phyloP scores from a whole-genome alignment of 2,329 filamentous ascomycete genomes.

The Diplodia corticola region DNA sequence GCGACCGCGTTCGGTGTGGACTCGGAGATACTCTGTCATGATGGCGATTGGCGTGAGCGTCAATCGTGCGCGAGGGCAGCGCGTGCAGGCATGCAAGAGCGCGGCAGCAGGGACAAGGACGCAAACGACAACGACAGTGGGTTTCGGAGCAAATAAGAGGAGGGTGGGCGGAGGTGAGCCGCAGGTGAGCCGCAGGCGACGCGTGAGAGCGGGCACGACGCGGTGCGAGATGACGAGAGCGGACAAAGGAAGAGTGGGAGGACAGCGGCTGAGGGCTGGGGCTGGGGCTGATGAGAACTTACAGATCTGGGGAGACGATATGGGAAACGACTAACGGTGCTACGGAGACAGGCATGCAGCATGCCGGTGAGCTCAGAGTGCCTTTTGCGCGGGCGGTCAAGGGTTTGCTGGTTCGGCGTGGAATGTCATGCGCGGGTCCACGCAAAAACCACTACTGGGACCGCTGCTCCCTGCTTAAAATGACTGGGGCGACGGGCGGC shows the following conservation, averaged over 20 bases:
- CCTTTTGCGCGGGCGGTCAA: constrained; percentile 19
- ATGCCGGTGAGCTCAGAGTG: constrained; percentile 11
- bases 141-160: neutral
- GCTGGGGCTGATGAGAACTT: constrained; percentile 17
- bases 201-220: neutral
- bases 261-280: constrained; percentile 5
- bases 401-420: constrained; percentile 5
- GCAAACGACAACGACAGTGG: neutral
- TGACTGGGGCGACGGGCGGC: constrained; percentile 4
- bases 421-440: constrained; percentile 15
- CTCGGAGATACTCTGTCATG: constrained; percentile 43
- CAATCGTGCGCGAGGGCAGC: constrained; percentile 5
- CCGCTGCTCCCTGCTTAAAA: constrained; percentile 18
- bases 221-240: constrained; percentile 1
- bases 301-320: constrained; percentile 11
- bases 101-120: constrained; percentile 9
- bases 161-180: neutral
- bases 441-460: neutral
- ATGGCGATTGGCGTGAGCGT: constrained; percentile 28
- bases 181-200: too few relatives aligned
- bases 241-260: constrained; percentile 16
- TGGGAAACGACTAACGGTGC: constrained; percentile 17
- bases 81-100: constrained; percentile 9
- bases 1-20: constrained; percentile 41
- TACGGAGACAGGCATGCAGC: constrained; percentile 18